A percentile compares a stretch with the other conserved stretches of the same genome.
These are phyloP conservation scores for Pseudogymnoascus sp. DNA, from an alignment of 2,329 filamentous ascomycete genomes.

Conservation along the genomic window DNA sequence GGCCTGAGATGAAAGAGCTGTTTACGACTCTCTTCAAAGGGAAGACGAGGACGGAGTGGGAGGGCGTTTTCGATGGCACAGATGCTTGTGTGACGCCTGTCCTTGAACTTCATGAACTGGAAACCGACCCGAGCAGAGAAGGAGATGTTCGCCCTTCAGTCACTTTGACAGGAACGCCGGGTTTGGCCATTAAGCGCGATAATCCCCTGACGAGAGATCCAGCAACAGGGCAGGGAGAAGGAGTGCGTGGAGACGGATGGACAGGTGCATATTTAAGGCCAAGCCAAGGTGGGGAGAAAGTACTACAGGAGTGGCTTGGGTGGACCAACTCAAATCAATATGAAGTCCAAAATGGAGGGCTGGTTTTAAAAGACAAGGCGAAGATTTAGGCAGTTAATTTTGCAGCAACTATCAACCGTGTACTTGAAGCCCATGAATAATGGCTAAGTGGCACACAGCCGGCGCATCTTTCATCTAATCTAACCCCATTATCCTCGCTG, in stretches of 20 bases:
- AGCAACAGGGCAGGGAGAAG: conserved; percentile 50
- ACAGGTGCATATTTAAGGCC: conserved; percentile 49
- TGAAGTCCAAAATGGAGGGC: conserved; percentile 53
- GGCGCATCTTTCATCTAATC: not conserved
- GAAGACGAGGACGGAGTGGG: conserved; percentile 74
- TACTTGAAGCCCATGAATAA: not conserved
- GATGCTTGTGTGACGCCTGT: conserved; percentile 93
- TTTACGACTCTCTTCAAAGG: conserved; percentile 59
- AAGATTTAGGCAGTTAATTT: conserved; percentile 33
- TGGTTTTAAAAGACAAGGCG: conserved; percentile 42
- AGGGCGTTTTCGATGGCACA: conserved; percentile 75
- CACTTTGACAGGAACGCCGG: conserved; percentile 62
- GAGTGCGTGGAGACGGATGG: conserved; percentile 63
- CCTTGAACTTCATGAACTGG: conserved; percentile 65
- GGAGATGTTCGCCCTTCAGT: conserved; percentile 67
- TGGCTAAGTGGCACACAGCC: not conserved
- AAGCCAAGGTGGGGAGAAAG: conserved; percentile 65
- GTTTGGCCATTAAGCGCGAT: conserved; percentile 49
- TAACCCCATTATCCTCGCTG: not conserved
- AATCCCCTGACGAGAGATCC: conserved; percentile 31
- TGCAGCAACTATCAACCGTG: not conserved
- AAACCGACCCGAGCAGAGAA: conserved; percentile 42
- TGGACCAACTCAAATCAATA: conserved; percentile 69
- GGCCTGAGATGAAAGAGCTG: conserved; percentile 56
- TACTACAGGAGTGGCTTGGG: conserved; percentile 64